Percentiles rank a stretch among this genome's conserved stretches.
These are phyloP conservation scores for Urtica urens DNA, from an alignment of 306 rosid genomes.

Conservation along the genomic window DNA sequence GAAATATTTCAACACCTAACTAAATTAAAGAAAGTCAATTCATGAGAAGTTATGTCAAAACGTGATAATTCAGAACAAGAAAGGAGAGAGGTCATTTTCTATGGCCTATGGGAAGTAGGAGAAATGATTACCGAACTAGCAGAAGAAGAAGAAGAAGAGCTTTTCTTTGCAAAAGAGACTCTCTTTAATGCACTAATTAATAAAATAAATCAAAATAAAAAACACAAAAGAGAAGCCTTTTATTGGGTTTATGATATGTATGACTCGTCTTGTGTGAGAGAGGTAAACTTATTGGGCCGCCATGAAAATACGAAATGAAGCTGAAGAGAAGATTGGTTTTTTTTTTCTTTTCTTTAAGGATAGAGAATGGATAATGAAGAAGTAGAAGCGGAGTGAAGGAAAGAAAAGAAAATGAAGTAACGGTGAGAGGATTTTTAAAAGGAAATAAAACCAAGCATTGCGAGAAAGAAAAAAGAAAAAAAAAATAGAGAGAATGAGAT, in stretches of 20 bases:
- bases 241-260: no score
- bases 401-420: conserved; percentile 17
- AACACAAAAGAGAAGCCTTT: background rate
- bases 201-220: background rate
- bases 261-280: no score
- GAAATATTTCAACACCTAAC: background rate
- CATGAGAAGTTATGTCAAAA: background rate
- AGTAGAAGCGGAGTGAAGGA: conserved; percentile 4
- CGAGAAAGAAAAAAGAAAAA: conserved; percentile 7
- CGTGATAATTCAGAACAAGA: background rate
- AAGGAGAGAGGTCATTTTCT: background rate
- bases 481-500: conserved; percentile 15
- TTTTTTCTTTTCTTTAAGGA: conserved; percentile 8
- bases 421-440: conserved; percentile 7
- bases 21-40: background rate
- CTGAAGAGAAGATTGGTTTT: background rate
- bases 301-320: conserved; percentile 5
- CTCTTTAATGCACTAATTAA: conserved; percentile 16
- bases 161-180: conserved; percentile 5
- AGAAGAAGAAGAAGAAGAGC: conserved; percentile 12
- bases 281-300: conserved; percentile 13
- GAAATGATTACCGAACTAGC: conserved; percentile 21
- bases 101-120: background rate
- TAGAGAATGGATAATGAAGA: conserved; percentile 36
- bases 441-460: background rate